Evolutionary conservation across 495 filamentous ascomycete genomes (phyloP).

Genomic region (Cercophora samala): DNA sequence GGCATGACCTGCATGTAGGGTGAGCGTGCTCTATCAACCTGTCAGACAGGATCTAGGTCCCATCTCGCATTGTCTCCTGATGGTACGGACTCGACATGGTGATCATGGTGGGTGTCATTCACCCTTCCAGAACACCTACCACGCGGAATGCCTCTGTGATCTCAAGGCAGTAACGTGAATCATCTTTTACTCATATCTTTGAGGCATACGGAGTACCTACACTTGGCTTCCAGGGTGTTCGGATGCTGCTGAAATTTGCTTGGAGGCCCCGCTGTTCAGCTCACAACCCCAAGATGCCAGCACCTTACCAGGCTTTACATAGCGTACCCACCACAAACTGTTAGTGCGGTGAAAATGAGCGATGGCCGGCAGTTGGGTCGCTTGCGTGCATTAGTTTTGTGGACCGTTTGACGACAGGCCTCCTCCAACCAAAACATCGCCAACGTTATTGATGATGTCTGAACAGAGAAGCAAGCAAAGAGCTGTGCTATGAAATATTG

Average conservation of each 20-base stretch:
- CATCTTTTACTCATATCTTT: background rate
- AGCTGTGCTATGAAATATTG: background rate
- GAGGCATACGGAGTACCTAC: background rate
- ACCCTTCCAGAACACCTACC: background rate
- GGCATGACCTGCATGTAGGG: conserved; percentile 1
- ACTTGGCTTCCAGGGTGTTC: too few species aligned
- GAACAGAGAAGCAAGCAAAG: background rate
- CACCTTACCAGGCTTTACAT: background rate
- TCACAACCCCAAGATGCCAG: background rate
- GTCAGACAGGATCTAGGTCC: conserved; percentile 2
- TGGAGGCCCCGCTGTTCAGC: background rate
- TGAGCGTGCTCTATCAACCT: background rate
- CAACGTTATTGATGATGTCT: background rate
- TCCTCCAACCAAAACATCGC: conserved; percentile 2
- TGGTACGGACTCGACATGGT: background rate
- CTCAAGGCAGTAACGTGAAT: background rate
- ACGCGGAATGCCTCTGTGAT: background rate
- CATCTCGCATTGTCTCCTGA: background rate
- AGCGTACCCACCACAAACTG: background rate
- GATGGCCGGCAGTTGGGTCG: conserved; percentile 4
- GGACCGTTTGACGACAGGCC: conserved; percentile 1
- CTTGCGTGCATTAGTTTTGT: conserved; percentile 1
- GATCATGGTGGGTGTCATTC: conserved; percentile 3
- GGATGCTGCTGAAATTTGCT: conserved; percentile 1
- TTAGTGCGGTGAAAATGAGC: background rate